These are phyloP conservation scores for Oryza meyeriana DNA, from an alignment of 176 grass and related monocot species.

Conservation along the genomic window DNA sequence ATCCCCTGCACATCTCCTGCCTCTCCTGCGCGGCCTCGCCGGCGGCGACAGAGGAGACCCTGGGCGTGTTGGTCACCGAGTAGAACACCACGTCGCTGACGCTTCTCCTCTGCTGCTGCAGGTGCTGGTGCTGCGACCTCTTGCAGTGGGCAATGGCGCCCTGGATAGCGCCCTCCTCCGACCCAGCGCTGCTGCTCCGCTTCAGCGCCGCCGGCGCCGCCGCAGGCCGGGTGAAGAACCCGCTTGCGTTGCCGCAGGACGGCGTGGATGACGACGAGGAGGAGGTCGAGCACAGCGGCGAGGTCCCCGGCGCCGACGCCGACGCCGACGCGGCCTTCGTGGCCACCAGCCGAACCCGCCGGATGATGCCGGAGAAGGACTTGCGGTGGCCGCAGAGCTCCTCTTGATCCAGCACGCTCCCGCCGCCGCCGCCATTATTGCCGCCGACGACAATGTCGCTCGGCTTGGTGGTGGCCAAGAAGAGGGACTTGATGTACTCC, in stretches of 20 bases:
- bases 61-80: conserved; percentile 50
- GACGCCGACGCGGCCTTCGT: conserved; percentile 28
- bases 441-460: conserved; percentile 19
- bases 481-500: conserved; percentile 73
- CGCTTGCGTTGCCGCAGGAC: conserved; percentile 37
- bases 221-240: conserved; percentile 26
- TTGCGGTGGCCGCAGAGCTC: conserved; percentile 58
- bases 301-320: conserved; percentile 24
- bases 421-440: not conserved
- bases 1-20: conserved; percentile 63
- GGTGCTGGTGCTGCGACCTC: conserved; percentile 49
- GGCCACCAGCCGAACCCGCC: conserved; percentile 48
- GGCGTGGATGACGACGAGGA: conserved; percentile 49
- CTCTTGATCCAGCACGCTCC: conserved; percentile 34
- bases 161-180: conserved; percentile 79
- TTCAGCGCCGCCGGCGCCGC: conserved; percentile 28
- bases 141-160: conserved; percentile 97
- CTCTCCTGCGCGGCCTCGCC: conserved; percentile 47
- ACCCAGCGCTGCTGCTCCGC: conserved; percentile 67
- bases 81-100: conserved; percentile 59
- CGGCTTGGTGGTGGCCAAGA: conserved; percentile 40
- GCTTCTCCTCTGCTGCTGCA: conserved; percentile 44
- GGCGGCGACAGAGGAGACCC: conserved; percentile 42
- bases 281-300: conserved; percentile 44
- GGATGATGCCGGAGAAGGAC: conserved; percentile 87